Evolutionary conservation across 2,329 filamentous ascomycete genomes (phyloP), one percentile per base, ranked within the genome.

Genomic region (Orbilia ellipsospora): DNA sequence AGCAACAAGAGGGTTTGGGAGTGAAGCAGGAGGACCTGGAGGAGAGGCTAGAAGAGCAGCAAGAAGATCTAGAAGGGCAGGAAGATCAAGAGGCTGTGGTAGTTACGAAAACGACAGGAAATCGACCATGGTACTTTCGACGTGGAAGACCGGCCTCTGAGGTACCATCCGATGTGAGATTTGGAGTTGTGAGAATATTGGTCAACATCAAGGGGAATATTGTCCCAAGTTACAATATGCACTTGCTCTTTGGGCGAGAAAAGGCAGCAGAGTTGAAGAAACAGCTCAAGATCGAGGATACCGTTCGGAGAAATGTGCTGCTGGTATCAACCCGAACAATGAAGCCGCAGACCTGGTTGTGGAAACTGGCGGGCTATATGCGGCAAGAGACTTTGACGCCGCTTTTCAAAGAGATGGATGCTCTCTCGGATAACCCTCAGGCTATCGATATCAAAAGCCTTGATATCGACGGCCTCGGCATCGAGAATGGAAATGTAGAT

Each of bases 341-440:
- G 70, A 68, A 77, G 10, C 57, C 65, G 48, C 76, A 78, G 52
- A 78, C 72, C 52, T 79, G 78, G 78, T 16, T 79, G 20, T 78
- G 78, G 78, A 78, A 45, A 26, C 67, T 79, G 31, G 72, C 73
- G 40, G 66, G 74, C 40, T 79, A 79, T 31, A 64, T 76, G 40
- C 54, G 77, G 20, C 15, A 52, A 48, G 23, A 68, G 45, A 56
- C 63, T 10, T 48, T 15, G 23, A 50, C 40, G 20, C 68, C 70
- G 15, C 59, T 68, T 2, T 74, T 74, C 52, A 28, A 51, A 16
- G 55, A 66, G 8, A n/a, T 54, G 16, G 54, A 65, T 36, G n/a
- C 31, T 36, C 31, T 36, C 31, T 7, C 31, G 31, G 31, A 36
- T 6, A 36, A 36, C 10, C 31, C 31, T 36, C 31, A 6, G 10